Conservation (phyloP, 768 basidiomycete genomes). For the Glaciozyma antarctica region DNA sequence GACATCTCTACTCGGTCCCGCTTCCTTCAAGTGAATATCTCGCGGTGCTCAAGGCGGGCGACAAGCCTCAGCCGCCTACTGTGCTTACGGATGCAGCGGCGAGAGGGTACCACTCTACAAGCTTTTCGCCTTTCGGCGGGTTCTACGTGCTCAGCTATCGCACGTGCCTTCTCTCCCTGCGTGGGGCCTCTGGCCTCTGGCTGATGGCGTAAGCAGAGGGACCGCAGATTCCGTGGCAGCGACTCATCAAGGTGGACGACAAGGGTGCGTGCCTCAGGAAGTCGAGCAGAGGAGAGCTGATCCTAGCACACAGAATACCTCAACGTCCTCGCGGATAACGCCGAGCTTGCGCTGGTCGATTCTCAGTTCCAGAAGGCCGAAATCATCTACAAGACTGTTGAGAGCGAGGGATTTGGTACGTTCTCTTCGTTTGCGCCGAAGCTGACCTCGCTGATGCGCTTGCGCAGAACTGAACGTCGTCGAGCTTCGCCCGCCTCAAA, state of each 20-base stretch:
- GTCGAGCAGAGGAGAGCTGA: neutral
- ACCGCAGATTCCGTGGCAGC: conserved; percentile 79
- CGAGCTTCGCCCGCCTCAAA: conserved; percentile 79
- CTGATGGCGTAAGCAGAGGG: conserved; percentile 43
- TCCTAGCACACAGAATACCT: conserved; percentile 43
- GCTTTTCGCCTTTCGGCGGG: conserved; percentile 75
- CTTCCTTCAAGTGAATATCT: conserved; percentile 48
- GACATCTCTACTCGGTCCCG: conserved; percentile 70
- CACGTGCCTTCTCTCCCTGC: neutral
- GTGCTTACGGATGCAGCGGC: conserved; percentile 37
- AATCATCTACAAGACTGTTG: conserved; percentile 59
- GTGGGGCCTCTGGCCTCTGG: neutral
- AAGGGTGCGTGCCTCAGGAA: conserved; percentile 40
- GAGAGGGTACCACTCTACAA: conserved; percentile 52
- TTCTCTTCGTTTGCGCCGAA: neutral
- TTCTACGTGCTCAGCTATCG: conserved; percentile 71
- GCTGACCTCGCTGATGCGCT: neutral
- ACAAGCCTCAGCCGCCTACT: conserved; percentile 7
- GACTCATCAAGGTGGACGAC: conserved; percentile 53
- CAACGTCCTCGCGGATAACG: conserved; percentile 63
- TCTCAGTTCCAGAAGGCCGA: conserved; percentile 62
- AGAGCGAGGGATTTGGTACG: conserved; percentile 47
- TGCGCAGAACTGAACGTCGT: conserved; percentile 52
- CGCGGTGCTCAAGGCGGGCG: neutral
- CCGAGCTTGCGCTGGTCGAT: conserved; percentile 54